Conservation (phyloP, 805 yeast species). For the Zygotorulaspora danielsina region DNA sequence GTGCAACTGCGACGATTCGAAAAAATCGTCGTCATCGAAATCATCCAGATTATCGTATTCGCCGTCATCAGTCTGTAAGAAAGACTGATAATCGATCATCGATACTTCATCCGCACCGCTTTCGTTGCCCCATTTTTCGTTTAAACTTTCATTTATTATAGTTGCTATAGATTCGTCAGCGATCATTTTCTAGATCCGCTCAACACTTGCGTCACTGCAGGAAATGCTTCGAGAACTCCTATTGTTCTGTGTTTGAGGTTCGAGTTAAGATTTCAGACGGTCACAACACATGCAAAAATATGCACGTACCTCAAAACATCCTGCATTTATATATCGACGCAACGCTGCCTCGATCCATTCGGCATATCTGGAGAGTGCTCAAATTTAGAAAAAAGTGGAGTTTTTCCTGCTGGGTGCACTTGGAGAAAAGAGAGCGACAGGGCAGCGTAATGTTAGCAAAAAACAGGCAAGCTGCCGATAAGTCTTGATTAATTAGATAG, state of each 20-base stretch:
- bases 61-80: conserved; percentile 10
- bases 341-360: background rate
- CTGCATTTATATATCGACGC: background rate
- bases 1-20: conserved; percentile 16
- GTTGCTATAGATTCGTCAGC: background rate
- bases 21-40: conserved; percentile 7
- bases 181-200: conserved; percentile 1
- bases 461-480: too few species aligned
- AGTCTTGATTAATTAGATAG: background rate
- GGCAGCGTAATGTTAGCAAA: too few species aligned
- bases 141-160: background rate
- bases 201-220: too few species aligned
- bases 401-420: too few species aligned
- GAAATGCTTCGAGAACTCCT: too few species aligned
- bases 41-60: conserved; percentile 8
- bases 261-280: too few species aligned
- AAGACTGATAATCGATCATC: conserved; percentile 7
- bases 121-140: background rate
- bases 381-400: too few species aligned
- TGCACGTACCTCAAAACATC: background rate
- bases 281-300: too few species aligned
- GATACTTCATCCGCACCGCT: background rate
- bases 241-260: too few species aligned
- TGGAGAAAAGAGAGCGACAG: too few species aligned
- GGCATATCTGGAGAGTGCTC: background rate